Evolutionary conservation across 176 grass and related monocot genomes (phyloP), one percentile per base, ranked within the genome.

Genomic region (Aegilops tauschii): DNA sequence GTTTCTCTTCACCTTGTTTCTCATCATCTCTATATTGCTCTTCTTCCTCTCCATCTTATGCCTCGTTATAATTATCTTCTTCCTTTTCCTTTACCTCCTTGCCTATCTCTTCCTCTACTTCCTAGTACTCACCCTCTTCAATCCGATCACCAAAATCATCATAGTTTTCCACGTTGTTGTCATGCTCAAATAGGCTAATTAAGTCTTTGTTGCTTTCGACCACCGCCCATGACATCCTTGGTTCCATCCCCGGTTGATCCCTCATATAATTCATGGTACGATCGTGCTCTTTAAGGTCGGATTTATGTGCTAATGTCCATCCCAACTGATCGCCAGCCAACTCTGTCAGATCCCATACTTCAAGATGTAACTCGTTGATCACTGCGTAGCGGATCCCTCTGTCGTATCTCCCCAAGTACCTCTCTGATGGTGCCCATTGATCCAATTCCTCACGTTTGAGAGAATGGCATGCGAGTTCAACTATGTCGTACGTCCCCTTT

Each of bases 371-470:
- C 1, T 71, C 1, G 4, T 2, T n/a, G 9, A 21, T 39, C 35
- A 12, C 5, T 1, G 18, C 32, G 12, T 40, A 69, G 17, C 32
- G 32, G 8, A 71, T 23, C 9, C 35, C 35, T 71, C 18, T n/a
- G 8, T 71, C 68, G 20, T 40, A n/a, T 9, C 32, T 71, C 10
- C 8, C 18, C 18, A 40, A n/a, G 68, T n/a, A 40, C 31, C 35
- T 11, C 35, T 3, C 39, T 0, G 35, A 18, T 20, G 39, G 68
- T n/a, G 1, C 18, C 20, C 8, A 5, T 3, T n/a, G 18, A 39
- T 11, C 11, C 20, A 39, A 0, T 1, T 0, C n/a, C 35, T n/a
- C 32, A 8, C 1, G 0, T 0, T 70, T 6, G 1, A 8, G 39
- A 40, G 45, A 10, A 49, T 49, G 9, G 10, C 45, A 10, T 3